phyloP scores from a whole-genome alignment of 2,329 filamentous ascomycete genomes.

The Phyllosticta citribraziliensis region DNA sequence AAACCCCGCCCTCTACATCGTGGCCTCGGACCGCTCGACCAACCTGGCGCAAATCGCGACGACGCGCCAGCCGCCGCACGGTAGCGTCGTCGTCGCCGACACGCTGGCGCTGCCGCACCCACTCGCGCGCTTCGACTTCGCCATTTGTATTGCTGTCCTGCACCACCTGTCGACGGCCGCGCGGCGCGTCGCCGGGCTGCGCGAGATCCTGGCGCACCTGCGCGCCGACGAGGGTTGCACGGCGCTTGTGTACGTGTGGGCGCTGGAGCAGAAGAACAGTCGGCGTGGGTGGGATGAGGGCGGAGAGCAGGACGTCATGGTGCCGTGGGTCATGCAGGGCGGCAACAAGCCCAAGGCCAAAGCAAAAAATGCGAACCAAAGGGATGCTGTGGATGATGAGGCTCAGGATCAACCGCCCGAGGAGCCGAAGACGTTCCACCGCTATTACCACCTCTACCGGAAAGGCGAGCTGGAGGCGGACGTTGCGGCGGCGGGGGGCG shows the following conservation, averaged over 20 bases:
- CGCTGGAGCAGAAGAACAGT: slow-evolving; percentile 80
- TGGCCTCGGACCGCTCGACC: slow-evolving; percentile 68
- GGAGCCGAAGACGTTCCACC: slow-evolving; percentile 55
- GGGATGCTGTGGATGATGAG: slow-evolving; percentile 16
- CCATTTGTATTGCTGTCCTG: slow-evolving; percentile 85
- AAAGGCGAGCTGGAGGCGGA: slow-evolving; percentile 80
- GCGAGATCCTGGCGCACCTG: slow-evolving; percentile 59
- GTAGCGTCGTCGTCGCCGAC: slow-evolving; percentile 66
- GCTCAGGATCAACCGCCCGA: neutral
- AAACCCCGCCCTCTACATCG: slow-evolving; percentile 65
- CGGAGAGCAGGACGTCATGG: slow-evolving; percentile 81
- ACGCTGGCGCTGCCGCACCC: slow-evolving; percentile 75
- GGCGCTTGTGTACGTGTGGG: slow-evolving; percentile 86
- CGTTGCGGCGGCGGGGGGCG: slow-evolving; percentile 62
- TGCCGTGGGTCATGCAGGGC: slow-evolving; percentile 73
- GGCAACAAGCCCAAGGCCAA: slow-evolving; percentile 12
- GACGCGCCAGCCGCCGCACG: slow-evolving; percentile 43
- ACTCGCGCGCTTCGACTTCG: slow-evolving; percentile 62
- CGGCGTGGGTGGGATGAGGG: slow-evolving; percentile 81
- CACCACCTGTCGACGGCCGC: slow-evolving; percentile 79
- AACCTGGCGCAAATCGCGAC: slow-evolving; percentile 50
- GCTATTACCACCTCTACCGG: slow-evolving; percentile 90
- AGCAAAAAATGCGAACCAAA: slow-evolving; percentile 8
- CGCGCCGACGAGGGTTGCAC: slow-evolving; percentile 14
- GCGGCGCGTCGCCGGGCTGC: slow-evolving; percentile 63